Evolutionary conservation across 2,329 filamentous ascomycete species (phyloP), one percentile per base, ranked within the genome.

Genomic region (Nemania diffusa): DNA sequence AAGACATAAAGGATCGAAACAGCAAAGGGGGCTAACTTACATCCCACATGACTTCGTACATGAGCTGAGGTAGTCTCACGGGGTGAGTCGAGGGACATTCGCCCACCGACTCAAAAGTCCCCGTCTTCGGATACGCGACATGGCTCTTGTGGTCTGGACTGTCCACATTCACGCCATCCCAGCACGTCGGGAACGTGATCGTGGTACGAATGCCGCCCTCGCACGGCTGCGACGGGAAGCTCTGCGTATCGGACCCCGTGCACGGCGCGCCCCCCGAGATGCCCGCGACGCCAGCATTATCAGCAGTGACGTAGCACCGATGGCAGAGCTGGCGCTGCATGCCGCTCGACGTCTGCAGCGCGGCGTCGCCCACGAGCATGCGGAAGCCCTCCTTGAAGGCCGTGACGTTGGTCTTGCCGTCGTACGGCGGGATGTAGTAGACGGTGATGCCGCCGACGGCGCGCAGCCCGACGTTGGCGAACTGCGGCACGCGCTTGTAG

Each of bases 1-100:
- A n/a, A n/a, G n/a, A n/a, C n/a, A n/a, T n/a, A n/a, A n/a, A n/a
- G n/a, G n/a, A n/a, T n/a, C n/a, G n/a, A n/a, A n/a, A n/a, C 11
- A 1, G 9, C 11, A 32, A 29, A 51, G 50, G 13, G 20, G 34
- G 5, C 6, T 5, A n/a, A 62, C 72, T 78, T 60, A 75, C 74
- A 59, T 81, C 79, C 81, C 84, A 90, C 73, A 87, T 84, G 59
- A 88, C 83, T 76, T 90, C 88, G 74, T 83, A 87, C 80, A 90
- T 89, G 65, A 90, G 80, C 32, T 87, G 87, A 24, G 87, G 81
- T 2, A 88, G 77, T 66, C 84, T 84, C 5, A 83, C 81, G 0
- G 86, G 86, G 71, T 87, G 84, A 2, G 78, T 79, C 3, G 65
- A 57, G 8, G 85, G 85, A 70, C 86, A 88, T 11, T 73, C 65